A percentile compares a stretch with the other conserved stretches of the same genome.
Conservation (phyloP, 495 filamentous ascomycete genomes). For the Penicillium subrubescens region DNA sequence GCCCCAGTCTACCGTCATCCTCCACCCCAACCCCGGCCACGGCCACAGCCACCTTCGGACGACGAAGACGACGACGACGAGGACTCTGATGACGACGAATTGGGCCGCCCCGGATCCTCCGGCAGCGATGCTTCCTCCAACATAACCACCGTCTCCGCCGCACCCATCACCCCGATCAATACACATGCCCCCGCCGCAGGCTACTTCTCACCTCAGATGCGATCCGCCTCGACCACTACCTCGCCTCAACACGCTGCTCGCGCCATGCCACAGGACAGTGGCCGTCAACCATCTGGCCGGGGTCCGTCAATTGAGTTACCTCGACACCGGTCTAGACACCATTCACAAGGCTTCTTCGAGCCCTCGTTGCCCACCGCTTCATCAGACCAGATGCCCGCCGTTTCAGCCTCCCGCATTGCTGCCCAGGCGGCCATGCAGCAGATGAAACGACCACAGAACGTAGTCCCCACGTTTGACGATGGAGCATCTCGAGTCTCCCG, state of each 20-base stretch:
- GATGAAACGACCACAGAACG: conserved; percentile 72
- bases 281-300: conserved; percentile 44
- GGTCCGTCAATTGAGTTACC: conserved; percentile 39
- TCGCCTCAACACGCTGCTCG: conserved; percentile 34
- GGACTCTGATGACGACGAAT: conserved; percentile 42
- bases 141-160: conserved; percentile 48
- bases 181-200: conserved; percentile 24
- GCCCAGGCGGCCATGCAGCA: conserved; percentile 88
- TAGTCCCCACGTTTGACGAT: conserved; percentile 51
- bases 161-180: conserved; percentile 30
- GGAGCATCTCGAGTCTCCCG: conserved; percentile 15
- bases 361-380: conserved; percentile 75
- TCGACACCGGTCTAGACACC: conserved; percentile 56
- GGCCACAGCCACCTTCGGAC: conserved; percentile 21
- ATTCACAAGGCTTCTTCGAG: conserved; percentile 89
- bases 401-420: conserved; percentile 83
- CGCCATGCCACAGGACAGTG: conserved; percentile 44
- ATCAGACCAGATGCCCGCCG: conserved; percentile 48
- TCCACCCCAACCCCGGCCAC: conserved; percentile 21
- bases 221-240: conserved; percentile 35
- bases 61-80: conserved; percentile 28
- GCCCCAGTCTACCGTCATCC: conserved; percentile 21
- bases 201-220: conserved; percentile 41
- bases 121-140: conserved; percentile 59
- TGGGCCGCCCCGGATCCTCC: conserved; percentile 47